These are phyloP conservation scores for Globisporangium echinulatum DNA, from an alignment of 352 stramenopile species.

Conservation along the genomic window DNA sequence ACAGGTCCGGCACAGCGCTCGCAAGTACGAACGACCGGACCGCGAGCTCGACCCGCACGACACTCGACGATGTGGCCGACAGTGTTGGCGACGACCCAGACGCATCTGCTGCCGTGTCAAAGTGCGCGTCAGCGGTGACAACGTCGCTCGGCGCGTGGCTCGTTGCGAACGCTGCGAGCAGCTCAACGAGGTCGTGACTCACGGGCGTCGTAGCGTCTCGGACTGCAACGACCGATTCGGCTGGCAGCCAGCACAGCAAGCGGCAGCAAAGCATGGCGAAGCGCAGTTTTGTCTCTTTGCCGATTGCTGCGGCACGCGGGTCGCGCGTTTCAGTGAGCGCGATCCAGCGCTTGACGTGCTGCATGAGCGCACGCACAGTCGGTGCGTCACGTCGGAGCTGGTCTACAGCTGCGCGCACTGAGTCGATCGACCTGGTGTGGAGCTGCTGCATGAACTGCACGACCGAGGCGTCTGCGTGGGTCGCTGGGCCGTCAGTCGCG, in stretches of 20 bases:
- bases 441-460: constrained; percentile 24
- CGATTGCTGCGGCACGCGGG: constrained; percentile 13
- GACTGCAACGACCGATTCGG: constrained; percentile 29
- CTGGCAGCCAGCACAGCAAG: constrained; percentile 40
- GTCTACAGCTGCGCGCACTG: constrained; percentile 18
- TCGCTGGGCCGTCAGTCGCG: constrained; percentile 7
- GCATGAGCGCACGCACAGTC: constrained; percentile 19
- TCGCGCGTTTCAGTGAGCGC: constrained; percentile 24
- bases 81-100: too few relatives aligned
- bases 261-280: constrained; percentile 31
- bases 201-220: constrained; percentile 5
- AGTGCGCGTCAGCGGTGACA: background rate
- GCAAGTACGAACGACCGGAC: constrained; percentile 13
- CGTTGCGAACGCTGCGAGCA: constrained; percentile 6
- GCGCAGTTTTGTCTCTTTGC: constrained; percentile 35
- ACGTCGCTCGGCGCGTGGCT: background rate
- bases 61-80: background rate
- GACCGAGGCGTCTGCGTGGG: constrained; percentile 24
- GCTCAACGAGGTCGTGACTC: background rate
- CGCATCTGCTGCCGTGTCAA: too few relatives aligned
- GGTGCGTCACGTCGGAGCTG: constrained; percentile 15
- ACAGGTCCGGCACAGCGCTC: constrained; percentile 9
- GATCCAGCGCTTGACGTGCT: constrained; percentile 37
- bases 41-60: constrained; percentile 13
- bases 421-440: constrained; percentile 16